These are phyloP conservation scores for Bruguiera parviflora DNA, from an alignment of 345 rosid species.

Conservation along the genomic window DNA sequence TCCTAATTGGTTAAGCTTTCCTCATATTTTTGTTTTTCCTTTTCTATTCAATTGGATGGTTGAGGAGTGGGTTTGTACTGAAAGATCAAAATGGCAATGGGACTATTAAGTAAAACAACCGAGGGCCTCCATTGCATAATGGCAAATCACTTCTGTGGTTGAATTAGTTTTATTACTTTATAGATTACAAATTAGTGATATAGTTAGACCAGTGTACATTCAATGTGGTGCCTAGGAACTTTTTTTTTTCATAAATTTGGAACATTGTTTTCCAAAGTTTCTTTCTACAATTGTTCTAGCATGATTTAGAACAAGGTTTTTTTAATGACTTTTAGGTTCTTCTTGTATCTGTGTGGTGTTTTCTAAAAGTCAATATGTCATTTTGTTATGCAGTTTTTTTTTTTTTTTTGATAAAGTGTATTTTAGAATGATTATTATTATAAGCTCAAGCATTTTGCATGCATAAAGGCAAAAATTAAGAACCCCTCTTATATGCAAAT, in stretches of 20 bases:
- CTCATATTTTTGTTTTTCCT: neutral
- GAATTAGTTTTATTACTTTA: neutral
- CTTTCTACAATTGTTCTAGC: neutral
- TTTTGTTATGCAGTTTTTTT: neutral
- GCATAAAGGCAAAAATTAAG: no score
- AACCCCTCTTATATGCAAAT: no score
- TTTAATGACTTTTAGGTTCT: neutral
- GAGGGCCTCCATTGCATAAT: neutral
- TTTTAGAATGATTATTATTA: slow-evolving; percentile 1
- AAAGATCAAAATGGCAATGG: neutral
- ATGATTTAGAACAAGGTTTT: slow-evolving; percentile 1
- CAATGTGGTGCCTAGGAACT: neutral
- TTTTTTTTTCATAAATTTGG: neutral
- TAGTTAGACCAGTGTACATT: neutral
- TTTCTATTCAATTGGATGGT: neutral
- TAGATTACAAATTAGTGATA: neutral
- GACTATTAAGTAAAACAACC: neutral
- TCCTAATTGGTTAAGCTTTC: neutral
- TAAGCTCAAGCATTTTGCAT: no score
- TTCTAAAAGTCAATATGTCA: neutral
- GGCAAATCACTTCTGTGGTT: neutral
- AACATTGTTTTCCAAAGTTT: neutral
- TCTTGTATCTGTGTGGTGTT: neutral
- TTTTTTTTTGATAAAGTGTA: neutral
- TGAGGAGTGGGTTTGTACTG: neutral